A percentile compares a stretch with the other conserved stretches of the same genome.
These are phyloP conservation scores for Volvox carteri DNA, from an alignment of 163 green algal species.

Conservation along the genomic window DNA sequence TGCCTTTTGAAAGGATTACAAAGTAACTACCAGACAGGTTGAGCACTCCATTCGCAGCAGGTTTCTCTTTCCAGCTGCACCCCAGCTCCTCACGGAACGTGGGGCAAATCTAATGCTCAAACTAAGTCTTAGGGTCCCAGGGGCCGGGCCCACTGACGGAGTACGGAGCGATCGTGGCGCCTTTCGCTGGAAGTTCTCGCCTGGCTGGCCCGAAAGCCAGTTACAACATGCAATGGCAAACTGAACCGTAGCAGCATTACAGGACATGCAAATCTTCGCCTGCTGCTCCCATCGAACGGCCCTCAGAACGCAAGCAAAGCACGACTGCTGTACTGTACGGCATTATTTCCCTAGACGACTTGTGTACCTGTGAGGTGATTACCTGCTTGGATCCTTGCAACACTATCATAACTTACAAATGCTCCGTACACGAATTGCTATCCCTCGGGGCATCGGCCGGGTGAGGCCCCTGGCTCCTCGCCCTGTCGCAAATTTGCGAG, in stretches of 20 bases:
- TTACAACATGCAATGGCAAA: not conserved
- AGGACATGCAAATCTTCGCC: not conserved
- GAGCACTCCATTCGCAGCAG: conserved; percentile 14
- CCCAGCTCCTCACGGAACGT: conserved; percentile 11
- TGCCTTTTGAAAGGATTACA: not conserved
- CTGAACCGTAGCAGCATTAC: not conserved
- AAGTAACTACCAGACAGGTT: not conserved
- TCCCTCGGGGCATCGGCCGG: conserved; percentile 22
- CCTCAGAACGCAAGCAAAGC: not conserved
- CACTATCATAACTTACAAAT: not conserved
- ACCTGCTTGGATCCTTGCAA: too few species aligned
- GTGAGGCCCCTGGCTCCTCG: conserved; percentile 19
- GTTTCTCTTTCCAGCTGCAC: not conserved
- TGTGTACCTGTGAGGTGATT: too few species aligned
- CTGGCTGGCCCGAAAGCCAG: not conserved
- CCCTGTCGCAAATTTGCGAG: not conserved
- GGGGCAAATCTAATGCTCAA: not conserved
- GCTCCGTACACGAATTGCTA: not conserved
- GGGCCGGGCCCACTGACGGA: not conserved
- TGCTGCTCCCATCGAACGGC: not conserved
- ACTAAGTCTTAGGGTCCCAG: not conserved
- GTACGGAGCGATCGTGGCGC: conserved; percentile 24
- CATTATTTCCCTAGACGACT: not conserved
- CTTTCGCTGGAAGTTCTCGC: conserved; percentile 2
- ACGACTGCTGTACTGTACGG: not conserved